Conservation (phyloP, 2,329 filamentous ascomycete genomes). For the Fusarium sp. region DNA sequence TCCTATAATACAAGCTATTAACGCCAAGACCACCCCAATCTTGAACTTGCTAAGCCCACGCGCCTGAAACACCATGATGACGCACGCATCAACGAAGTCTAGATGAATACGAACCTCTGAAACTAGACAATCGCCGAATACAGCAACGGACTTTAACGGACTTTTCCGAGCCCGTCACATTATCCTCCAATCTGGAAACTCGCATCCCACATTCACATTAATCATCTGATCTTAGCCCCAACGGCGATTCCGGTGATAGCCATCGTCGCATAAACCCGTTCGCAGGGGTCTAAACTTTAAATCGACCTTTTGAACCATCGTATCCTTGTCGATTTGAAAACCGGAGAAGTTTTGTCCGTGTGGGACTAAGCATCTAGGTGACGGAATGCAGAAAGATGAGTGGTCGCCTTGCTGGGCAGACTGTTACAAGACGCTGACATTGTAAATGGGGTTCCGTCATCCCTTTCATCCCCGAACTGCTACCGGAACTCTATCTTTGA, state of each 20-base stretch:
- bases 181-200: not conserved
- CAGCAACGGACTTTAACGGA: not conserved
- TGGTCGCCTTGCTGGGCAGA: not conserved
- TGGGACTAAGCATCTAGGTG: not conserved
- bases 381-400: not conserved
- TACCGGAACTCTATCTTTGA: not conserved
- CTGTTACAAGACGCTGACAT: not conserved
- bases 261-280: not conserved
- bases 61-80: not conserved
- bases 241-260: not conserved
- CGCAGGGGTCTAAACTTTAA: not conserved
- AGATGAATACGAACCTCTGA: not conserved
- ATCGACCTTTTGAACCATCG: not conserved
- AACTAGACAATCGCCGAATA: not conserved
- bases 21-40: not conserved
- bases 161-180: not conserved
- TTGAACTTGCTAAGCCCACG: not conserved
- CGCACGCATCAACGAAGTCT: not conserved
- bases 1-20: not conserved
- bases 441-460: not conserved
- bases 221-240: not conserved
- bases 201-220: not conserved
- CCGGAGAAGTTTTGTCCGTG: not conserved
- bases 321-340: not conserved
- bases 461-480: not conserved